Percentiles rank a stretch among this genome's conserved stretches.
phyloP scores from a whole-genome alignment of 495 filamentous ascomycete species.

The Neurospora terricola region DNA sequence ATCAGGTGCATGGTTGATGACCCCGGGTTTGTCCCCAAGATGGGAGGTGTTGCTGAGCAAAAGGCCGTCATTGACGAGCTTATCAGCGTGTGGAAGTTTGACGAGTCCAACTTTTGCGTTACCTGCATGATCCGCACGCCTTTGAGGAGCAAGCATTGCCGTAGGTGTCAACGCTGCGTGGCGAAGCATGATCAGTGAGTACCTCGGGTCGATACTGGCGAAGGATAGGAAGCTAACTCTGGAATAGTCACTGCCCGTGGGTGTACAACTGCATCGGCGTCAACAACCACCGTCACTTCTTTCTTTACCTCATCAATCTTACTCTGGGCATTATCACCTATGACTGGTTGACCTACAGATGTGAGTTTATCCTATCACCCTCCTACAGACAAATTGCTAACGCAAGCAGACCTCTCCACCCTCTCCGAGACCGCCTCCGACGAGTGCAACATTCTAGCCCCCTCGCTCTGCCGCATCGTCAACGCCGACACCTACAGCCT shows the following conservation, averaged over 20 bases:
- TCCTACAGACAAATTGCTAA: background rate
- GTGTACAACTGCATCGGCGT: slow-evolving; percentile 91
- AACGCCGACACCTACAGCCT: slow-evolving; percentile 78
- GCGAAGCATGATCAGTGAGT: slow-evolving; percentile 95
- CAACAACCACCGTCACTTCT: slow-evolving; percentile 93
- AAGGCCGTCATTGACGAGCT: slow-evolving; percentile 80
- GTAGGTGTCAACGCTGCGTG: slow-evolving; percentile 79
- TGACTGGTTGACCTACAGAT: slow-evolving; percentile 35
- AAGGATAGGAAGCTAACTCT: slow-evolving; percentile 26
- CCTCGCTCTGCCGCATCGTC: slow-evolving; percentile 59
- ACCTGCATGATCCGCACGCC: slow-evolving; percentile 88
- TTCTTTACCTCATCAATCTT: slow-evolving; percentile 72
- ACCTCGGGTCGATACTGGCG: background rate
- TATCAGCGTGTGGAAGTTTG: slow-evolving; percentile 74
- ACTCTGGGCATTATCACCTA: slow-evolving; percentile 64
- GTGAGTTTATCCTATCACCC: slow-evolving; percentile 17
- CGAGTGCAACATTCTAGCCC: slow-evolving; percentile 68
- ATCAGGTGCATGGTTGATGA: slow-evolving; percentile 73
- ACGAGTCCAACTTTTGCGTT: slow-evolving; percentile 89
- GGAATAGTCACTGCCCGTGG: slow-evolving; percentile 86
- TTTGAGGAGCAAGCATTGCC: slow-evolving; percentile 90
- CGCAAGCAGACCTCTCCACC: slow-evolving; percentile 22
- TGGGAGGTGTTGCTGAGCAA: slow-evolving; percentile 77
- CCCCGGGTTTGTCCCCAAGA: slow-evolving; percentile 90
- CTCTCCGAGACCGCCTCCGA: slow-evolving; percentile 21